A percentile compares a stretch with the other conserved stretches of the same genome.
Evolutionary conservation across 2,329 filamentous ascomycete species (phyloP).

Genomic region (Ceratocystis papillata): DNA sequence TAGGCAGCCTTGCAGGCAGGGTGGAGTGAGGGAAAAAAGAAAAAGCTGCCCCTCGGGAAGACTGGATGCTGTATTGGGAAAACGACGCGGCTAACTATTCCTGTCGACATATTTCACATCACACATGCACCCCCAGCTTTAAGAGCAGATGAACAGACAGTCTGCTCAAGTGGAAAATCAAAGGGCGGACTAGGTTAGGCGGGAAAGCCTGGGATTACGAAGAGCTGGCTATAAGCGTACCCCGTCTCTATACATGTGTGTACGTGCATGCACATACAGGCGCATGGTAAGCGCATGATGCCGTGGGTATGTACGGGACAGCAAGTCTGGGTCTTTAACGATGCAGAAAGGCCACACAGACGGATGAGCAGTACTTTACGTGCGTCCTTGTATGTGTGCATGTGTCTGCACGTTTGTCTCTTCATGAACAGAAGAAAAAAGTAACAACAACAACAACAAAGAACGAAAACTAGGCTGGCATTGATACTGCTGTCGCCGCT

Average conservation of each 20-base stretch:
- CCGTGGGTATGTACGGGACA: not conserved
- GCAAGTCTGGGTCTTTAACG: not conserved
- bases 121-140: too few species aligned
- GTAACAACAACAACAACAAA: too few species aligned
- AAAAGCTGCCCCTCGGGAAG: not conserved
- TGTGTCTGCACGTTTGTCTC: not conserved
- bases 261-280: not conserved
- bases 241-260: not conserved
- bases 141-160: not conserved
- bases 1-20: conserved; percentile 7
- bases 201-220: not conserved
- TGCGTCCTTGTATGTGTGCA: not conserved
- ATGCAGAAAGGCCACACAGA: not conserved
- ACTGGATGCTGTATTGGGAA: not conserved
- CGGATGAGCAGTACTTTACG: not conserved
- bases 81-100: not conserved
- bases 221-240: not conserved
- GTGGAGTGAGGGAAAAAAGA: not conserved
- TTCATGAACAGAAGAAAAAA: not conserved
- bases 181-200: not conserved
- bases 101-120: too few species aligned
- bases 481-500: not conserved
- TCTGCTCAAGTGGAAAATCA: not conserved
- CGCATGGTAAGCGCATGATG: conserved; percentile 4
- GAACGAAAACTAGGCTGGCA: not conserved